Percentiles rank a stretch among this genome's conserved stretches.
Conservation (phyloP, 257 asterid species). For the Avicennia marina region DNA sequence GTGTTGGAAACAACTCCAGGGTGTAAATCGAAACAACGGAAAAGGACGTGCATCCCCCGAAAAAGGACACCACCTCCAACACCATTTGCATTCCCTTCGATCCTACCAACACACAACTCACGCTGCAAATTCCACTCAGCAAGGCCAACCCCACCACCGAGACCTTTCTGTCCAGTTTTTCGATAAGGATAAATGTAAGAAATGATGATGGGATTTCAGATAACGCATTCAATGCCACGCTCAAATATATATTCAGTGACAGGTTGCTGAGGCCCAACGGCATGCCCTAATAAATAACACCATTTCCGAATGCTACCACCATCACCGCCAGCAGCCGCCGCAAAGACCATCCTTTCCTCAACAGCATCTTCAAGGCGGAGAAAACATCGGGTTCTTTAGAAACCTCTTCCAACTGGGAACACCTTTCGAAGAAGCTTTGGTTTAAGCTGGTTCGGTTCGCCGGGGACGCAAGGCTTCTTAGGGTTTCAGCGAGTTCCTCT, state of each 20-base stretch:
- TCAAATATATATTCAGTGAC: slow-evolving; percentile 40
- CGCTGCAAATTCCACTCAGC: slow-evolving; percentile 51
- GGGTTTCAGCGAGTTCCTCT: slow-evolving; percentile 38
- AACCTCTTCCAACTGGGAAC: slow-evolving; percentile 8
- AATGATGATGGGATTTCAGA: slow-evolving; percentile 58
- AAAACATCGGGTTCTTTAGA: slow-evolving; percentile 28
- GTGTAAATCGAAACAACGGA: slow-evolving; percentile 43
- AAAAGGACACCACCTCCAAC: slow-evolving; percentile 53
- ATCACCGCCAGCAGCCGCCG: slow-evolving; percentile 35
- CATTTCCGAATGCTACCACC: slow-evolving; percentile 54
- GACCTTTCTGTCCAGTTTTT: slow-evolving; percentile 31
- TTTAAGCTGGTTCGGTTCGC: slow-evolving; percentile 27
- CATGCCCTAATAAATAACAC: slow-evolving; percentile 69
- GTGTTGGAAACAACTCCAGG: slow-evolving; percentile 70
- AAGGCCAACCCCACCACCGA: slow-evolving; percentile 29
- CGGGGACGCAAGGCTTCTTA: slow-evolving; percentile 38
- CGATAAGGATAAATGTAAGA: slow-evolving; percentile 30
- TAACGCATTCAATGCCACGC: slow-evolving; percentile 55
- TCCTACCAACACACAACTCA: slow-evolving; percentile 30
- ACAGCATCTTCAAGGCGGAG: slow-evolving; percentile 36
- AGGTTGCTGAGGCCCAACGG: slow-evolving; percentile 59
- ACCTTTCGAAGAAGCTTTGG: slow-evolving; percentile 37
- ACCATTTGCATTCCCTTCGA: slow-evolving; percentile 29
- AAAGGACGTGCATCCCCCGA: slow-evolving; percentile 46
- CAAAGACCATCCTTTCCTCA: slow-evolving; percentile 45